Conservation (phyloP, 75 land plant species). For the Cunninghamia lanceolata region DNA sequence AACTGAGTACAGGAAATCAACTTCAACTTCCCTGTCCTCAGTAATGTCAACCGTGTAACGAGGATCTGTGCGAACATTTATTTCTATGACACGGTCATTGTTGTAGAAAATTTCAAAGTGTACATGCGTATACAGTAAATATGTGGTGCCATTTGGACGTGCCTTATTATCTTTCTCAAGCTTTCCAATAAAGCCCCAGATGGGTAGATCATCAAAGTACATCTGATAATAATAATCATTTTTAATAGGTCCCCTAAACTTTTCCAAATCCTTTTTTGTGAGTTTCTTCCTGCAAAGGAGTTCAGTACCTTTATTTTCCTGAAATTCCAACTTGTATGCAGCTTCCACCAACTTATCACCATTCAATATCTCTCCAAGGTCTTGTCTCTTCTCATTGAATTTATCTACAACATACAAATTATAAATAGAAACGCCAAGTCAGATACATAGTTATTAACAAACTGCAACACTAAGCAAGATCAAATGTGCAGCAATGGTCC, state of each 20-base stretch:
- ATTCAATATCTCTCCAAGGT: conserved; percentile 46
- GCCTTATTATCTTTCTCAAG: conserved; percentile 35
- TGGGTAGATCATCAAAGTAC: conserved; percentile 51
- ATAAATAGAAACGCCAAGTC: background rate
- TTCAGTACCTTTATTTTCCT: conserved; percentile 18
- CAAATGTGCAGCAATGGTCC: background rate
- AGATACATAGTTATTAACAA: background rate
- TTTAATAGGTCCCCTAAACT: conserved; percentile 33
- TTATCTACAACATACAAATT: conserved; percentile 14
- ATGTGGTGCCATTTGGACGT: conserved; percentile 34
- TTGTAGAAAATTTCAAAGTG: conserved; percentile 41
- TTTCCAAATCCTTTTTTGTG: conserved; percentile 26
- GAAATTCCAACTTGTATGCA: conserved; percentile 33
- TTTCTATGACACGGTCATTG: conserved; percentile 43
- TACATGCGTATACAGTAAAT: conserved; percentile 30
- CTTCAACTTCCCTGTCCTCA: conserved; percentile 9
- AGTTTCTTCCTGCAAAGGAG: conserved; percentile 34
- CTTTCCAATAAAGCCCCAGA: conserved; percentile 57
- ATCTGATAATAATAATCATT: conserved; percentile 55
- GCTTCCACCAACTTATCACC: conserved; percentile 50
- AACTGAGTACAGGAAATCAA: conserved; percentile 40
- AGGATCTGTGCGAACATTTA: conserved; percentile 25
- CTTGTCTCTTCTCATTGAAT: conserved; percentile 34
- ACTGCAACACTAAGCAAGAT: background rate
- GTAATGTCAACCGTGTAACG: conserved; percentile 22